Conservation (phyloP, 805 yeast genomes). For the Yamadazyma takamatsuzukensis region DNA sequence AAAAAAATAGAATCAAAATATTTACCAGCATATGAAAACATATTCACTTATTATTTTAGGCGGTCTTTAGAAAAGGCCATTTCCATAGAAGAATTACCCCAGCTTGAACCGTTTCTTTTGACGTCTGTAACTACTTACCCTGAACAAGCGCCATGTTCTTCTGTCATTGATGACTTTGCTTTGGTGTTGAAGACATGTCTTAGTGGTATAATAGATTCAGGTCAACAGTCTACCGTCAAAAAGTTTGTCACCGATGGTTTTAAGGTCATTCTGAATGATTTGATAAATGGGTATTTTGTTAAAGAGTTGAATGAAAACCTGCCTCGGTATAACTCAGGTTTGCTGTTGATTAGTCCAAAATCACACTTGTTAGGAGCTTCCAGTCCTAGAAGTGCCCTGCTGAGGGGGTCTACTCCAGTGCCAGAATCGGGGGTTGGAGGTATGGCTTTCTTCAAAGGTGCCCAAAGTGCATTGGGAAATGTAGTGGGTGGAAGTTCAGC, state of each 20-base stretch:
- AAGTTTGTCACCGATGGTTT: slow-evolving; percentile 53
- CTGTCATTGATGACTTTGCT: slow-evolving; percentile 82
- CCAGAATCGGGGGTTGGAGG: slow-evolving; percentile 24
- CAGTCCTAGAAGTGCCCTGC: slow-evolving; percentile 10
- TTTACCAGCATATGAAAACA: slow-evolving; percentile 59
- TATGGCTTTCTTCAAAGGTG: slow-evolving; percentile 41
- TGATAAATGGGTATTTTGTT: slow-evolving; percentile 48
- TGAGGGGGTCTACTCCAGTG: slow-evolving; percentile 27
- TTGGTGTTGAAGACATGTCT: slow-evolving; percentile 68
- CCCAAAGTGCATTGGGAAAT: slow-evolving; percentile 41
- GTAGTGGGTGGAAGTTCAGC: slow-evolving; percentile 31
- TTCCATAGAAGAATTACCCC: slow-evolving; percentile 72
- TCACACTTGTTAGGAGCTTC: slow-evolving; percentile 10
- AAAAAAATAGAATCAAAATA: slow-evolving; percentile 51
- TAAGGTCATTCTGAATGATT: slow-evolving; percentile 60
- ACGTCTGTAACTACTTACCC: slow-evolving; percentile 26
- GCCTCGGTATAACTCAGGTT: slow-evolving; percentile 37
- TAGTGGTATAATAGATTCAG: slow-evolving; percentile 65
- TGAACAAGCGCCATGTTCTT: slow-evolving; percentile 67
- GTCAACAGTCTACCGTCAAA: slow-evolving; percentile 55
- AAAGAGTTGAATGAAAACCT: slow-evolving; percentile 34
- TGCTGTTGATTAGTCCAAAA: slow-evolving; percentile 15
- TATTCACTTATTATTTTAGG: slow-evolving; percentile 65
- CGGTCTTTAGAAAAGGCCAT: slow-evolving; percentile 81
- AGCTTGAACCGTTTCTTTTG: slow-evolving; percentile 33